Percentiles rank a stretch among this genome's conserved stretches.
Conservation (phyloP, 176 grass and related monocot genomes). For the Aegilops bicornis region DNA sequence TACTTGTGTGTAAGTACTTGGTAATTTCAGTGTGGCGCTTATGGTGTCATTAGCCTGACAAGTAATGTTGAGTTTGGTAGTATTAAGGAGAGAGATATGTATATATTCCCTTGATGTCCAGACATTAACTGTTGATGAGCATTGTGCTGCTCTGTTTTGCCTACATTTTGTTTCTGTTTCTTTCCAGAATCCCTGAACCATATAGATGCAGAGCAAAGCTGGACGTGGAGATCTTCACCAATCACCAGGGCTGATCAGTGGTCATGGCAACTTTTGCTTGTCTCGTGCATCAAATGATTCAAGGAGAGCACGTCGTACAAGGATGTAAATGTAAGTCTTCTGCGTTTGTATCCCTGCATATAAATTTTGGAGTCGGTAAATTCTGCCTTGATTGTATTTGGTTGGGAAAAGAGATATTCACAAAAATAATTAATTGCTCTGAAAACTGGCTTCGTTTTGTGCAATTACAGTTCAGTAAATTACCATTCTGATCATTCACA, state of each 20-base stretch:
- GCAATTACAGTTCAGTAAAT: neutral
- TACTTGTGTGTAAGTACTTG: too few species aligned
- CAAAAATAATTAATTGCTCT: neutral
- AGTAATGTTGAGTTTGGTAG: too few species aligned
- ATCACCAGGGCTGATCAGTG: neutral
- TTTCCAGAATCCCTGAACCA: neutral
- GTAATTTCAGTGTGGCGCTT: too few species aligned
- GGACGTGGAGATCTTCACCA: neutral
- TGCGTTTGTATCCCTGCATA: neutral
- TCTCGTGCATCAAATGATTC: constrained; percentile 59
- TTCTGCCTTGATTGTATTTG: neutral
- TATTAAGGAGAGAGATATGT: too few species aligned
- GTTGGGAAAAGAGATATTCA: neutral
- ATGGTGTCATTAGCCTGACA: too few species aligned
- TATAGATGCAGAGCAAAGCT: neutral
- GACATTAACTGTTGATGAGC: neutral
- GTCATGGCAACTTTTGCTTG: neutral
- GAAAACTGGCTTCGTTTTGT: neutral
- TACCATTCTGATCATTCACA: neutral
- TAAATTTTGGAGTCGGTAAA: neutral
- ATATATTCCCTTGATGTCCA: too few species aligned
- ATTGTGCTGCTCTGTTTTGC: neutral
- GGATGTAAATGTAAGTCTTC: constrained; percentile 63
- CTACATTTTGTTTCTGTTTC: neutral
- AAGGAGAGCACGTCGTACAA: neutral